Percentiles rank a stretch among this genome's conserved stretches.
Conservation (phyloP, 306 rosid species). For the Ormosia semicastrata region DNA sequence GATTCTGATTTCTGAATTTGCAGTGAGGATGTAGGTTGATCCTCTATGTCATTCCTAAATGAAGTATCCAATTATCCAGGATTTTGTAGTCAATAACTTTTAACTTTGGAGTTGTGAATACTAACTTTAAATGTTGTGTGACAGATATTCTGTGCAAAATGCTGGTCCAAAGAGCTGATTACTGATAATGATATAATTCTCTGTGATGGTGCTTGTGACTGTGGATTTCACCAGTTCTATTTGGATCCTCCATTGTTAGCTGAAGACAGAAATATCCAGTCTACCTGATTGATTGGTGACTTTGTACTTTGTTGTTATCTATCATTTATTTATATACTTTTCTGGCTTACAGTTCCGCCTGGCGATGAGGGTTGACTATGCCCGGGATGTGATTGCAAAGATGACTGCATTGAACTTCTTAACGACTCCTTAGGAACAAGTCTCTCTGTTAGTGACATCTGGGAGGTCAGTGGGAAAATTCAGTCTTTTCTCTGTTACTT, state of each 20-base stretch:
- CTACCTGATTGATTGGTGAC: slow-evolving; percentile 27
- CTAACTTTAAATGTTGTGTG: slow-evolving; percentile 31
- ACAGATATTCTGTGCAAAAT: slow-evolving; percentile 95
- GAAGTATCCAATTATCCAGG: background rate
- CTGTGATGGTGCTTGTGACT: slow-evolving; percentile 96
- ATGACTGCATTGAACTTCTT: slow-evolving; percentile 75
- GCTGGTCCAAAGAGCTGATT: slow-evolving; percentile 71
- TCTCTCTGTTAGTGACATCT: slow-evolving; percentile 63
- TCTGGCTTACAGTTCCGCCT: slow-evolving; percentile 78
- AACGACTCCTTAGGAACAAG: slow-evolving; percentile 79
- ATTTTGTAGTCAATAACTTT: background rate
- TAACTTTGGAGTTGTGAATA: slow-evolving; percentile 6
- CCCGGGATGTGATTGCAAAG: slow-evolving; percentile 98
- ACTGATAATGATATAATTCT: slow-evolving; percentile 83
- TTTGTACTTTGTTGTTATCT: slow-evolving; percentile 30
- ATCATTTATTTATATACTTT: slow-evolving; percentile 20
- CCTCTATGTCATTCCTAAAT: slow-evolving; percentile 26
- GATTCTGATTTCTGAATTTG: slow-evolving; percentile 92
- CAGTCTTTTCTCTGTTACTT: background rate
- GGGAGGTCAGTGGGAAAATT: slow-evolving; percentile 74
- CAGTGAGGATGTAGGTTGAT: slow-evolving; percentile 89
- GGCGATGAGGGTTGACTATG: slow-evolving; percentile 92
- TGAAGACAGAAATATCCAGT: slow-evolving; percentile 70
- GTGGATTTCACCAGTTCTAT: slow-evolving; percentile 93
- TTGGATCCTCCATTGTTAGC: slow-evolving; percentile 80